Conservation (phyloP, 2,329 filamentous ascomycete species). For the Aspergillus quadricinctus region DNA sequence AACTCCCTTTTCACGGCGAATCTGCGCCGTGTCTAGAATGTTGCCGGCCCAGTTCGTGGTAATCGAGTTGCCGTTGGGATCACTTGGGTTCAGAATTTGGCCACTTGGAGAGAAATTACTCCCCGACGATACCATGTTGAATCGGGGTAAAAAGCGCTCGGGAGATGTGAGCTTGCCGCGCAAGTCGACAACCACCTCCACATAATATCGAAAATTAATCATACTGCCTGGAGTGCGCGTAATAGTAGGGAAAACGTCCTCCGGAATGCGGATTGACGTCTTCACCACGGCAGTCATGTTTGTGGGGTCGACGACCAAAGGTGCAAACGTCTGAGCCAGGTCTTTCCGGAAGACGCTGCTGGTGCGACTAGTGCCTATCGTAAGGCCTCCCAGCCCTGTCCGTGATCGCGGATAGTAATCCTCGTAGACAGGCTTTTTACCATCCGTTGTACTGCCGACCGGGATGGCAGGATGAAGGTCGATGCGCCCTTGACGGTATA, state of each 20-base stretch:
- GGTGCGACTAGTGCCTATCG: conserved; percentile 78
- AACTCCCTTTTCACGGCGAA: conserved; percentile 87
- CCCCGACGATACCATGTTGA: conserved; percentile 47
- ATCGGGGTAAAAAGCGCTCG: conserved; percentile 58
- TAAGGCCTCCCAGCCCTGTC: conserved; percentile 80
- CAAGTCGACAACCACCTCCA: conserved; percentile 89
- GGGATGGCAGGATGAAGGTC: conserved; percentile 68
- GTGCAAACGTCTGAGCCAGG: conserved; percentile 79
- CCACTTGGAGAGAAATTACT: conserved; percentile 43
- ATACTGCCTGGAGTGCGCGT: conserved; percentile 83
- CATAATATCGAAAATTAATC: conserved; percentile 91
- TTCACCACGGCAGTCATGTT: conserved; percentile 76
- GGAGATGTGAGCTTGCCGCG: conserved; percentile 80
- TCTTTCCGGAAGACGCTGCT: conserved; percentile 96
- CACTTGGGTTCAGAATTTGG: conserved; percentile 28
- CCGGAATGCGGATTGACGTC: conserved; percentile 78
- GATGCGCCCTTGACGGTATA: conserved; percentile 86
- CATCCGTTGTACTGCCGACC: conserved; percentile 58
- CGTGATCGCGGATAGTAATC: conserved; percentile 84
- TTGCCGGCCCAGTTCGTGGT: conserved; percentile 49
- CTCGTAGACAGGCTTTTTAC: conserved; percentile 67
- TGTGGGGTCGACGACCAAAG: conserved; percentile 78
- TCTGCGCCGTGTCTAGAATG: conserved; percentile 80
- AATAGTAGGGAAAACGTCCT: conserved; percentile 90
- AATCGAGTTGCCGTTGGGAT: conserved; percentile 30